Evolutionary conservation across 176 grass and related monocot species (phyloP), one percentile per base, ranked within the genome.

Genomic region (Canna indica): DNA sequence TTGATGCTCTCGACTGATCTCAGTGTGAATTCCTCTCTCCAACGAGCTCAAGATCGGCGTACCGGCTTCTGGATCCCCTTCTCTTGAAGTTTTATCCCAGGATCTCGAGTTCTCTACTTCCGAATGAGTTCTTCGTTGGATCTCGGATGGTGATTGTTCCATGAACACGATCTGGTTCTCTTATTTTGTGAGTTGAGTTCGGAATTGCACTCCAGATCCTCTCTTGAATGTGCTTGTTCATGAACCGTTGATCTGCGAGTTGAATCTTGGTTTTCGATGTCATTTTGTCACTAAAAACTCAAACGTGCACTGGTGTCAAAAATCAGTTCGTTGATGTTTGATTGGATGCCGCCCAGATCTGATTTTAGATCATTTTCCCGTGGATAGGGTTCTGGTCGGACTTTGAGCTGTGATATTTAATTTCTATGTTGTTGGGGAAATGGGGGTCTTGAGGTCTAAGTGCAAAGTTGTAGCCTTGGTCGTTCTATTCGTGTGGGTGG

Each of bases 381-480:
- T 32, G 8, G 39, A 17, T 38, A 0, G 33, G 33, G 32, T 33
- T 63, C 34, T 66, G 20, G 39, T 66, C 34, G 35, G 2, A 25
- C 33, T 24, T 66, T 17, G 35, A n/a, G 33, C 35, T 41, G 20
- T 38, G 63, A n/a, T 36, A 25, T 39, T 24, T 66, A 17, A 39
- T 39, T 7, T 38, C 2, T 18, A 22, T 7, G 28, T 66, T 15
- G 5, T 12, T 24, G 41, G 59, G 28, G 41, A 53, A 11, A 92
- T 97, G 94, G 75, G 39, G 39, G 82, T 79, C 53, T 80, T 91
- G 47, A 83, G 83, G 57, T 75, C 74, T 52, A 91, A 76, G 57
- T 89, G 78, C 75, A 81, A 73, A 65, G 56, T 90, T 16, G 86
- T 68, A 13, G 64, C 53, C n/a, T 75, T 92, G 32, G 65, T 83